Conservation (phyloP, 192 early-diverging fungal species). For the Coemansia sp. region DNA sequence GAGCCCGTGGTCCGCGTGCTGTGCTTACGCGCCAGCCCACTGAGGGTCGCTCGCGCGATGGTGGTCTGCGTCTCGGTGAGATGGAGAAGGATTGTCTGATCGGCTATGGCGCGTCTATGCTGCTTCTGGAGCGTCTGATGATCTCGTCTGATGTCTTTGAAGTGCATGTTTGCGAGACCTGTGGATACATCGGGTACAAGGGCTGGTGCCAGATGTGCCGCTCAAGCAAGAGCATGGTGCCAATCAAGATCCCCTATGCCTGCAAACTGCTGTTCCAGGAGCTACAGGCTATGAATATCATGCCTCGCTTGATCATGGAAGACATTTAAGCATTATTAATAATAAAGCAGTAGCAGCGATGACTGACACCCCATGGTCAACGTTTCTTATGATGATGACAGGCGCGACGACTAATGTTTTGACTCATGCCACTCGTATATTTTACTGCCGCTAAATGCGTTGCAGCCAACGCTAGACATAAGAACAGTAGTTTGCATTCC, state of each 20-base stretch:
- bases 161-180: slow-evolving; percentile 98
- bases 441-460: not conserved
- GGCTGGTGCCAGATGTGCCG: slow-evolving; percentile 93
- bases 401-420: not conserved
- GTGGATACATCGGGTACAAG: slow-evolving; percentile 75
- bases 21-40: slow-evolving; percentile 98
- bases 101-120: slow-evolving; percentile 89
- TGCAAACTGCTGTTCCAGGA: slow-evolving; percentile 99
- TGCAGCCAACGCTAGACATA: not conserved
- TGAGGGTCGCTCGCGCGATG: slow-evolving; percentile 96
- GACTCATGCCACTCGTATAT: not conserved
- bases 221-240: slow-evolving; percentile 92
- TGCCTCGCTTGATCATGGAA: slow-evolving; percentile 77
- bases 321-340: not conserved
- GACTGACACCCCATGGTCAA: not conserved
- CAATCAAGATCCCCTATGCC: slow-evolving; percentile 97
- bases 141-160: slow-evolving; percentile 97
- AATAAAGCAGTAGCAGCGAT: not conserved
- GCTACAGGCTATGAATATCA: slow-evolving; percentile 99
- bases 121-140: slow-evolving; percentile 98
- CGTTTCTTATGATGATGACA: not conserved
- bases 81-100: slow-evolving; percentile 99
- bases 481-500: not conserved
- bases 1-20: slow-evolving; percentile 95
- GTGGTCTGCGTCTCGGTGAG: slow-evolving; percentile 98